A percentile compares a stretch with the other conserved stretches of the same genome.
Evolutionary conservation across 306 rosid species (phyloP).

Genomic region (Begonia masoniana): DNA sequence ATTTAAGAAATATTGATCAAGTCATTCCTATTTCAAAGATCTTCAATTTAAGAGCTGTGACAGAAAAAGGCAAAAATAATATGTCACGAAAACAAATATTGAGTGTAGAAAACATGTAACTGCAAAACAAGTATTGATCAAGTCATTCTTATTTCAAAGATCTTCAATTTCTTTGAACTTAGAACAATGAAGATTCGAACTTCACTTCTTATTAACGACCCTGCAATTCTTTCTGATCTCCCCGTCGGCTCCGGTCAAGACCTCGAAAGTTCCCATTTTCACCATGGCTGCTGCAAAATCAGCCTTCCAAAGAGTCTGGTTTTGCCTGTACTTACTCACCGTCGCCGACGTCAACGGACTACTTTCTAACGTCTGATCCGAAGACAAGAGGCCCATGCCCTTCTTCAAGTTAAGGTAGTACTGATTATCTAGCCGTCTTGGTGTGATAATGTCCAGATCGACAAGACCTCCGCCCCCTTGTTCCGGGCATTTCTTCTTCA

Average conservation of each 20-base stretch:
- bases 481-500: conserved; percentile 6
- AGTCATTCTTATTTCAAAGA: no score
- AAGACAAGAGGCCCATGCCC: conserved; percentile 7
- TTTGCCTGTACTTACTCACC: conserved; percentile 2
- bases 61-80: no score
- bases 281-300: conserved; percentile 12
- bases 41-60: no score
- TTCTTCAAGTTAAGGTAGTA: conserved; percentile 4
- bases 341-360: conserved; percentile 6
- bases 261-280: conserved; percentile 7
- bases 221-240: conserved; percentile 10
- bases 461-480: not conserved
- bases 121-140: no score
- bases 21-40: no score
- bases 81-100: no score
- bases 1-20: no score
- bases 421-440: conserved; percentile 5
- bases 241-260: conserved; percentile 6
- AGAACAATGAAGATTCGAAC: not conserved
- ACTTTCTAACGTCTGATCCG: conserved; percentile 3
- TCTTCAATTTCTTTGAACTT: no score
- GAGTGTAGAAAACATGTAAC: no score
- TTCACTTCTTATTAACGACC: not conserved
- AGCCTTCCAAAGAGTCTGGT: conserved; percentile 5
- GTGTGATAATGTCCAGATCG: conserved; percentile 6